phyloP scores from a whole-genome alignment of 371 early-diverging fungal species.

The Circinella minor region DNA sequence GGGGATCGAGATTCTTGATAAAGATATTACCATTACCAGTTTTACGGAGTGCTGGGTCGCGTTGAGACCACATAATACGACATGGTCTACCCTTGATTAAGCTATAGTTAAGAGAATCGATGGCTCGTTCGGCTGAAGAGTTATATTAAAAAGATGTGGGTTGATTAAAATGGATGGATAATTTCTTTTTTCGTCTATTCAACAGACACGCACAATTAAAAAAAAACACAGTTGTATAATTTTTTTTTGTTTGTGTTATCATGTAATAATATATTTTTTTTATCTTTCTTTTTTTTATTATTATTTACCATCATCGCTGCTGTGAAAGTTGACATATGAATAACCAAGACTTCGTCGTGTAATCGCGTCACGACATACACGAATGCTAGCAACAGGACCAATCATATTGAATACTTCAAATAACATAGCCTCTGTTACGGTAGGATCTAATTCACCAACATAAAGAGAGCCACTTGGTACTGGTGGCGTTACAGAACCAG shows the following conservation, averaged over 20 bases:
- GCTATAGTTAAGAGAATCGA: constrained; percentile 94
- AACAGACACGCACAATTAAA: neutral
- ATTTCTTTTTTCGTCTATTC: neutral
- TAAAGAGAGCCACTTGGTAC: constrained; percentile 66
- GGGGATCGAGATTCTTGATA: constrained; percentile 98
- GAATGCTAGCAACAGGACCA: constrained; percentile 95
- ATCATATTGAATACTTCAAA: constrained; percentile 95
- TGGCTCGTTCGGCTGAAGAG: constrained; percentile 80
- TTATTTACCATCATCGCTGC: constrained; percentile 65
- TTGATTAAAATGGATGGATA: neutral
- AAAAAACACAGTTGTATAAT: constrained; percentile 16
- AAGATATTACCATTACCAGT: constrained; percentile 97
- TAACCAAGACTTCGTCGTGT: constrained; percentile 96
- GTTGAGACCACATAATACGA: constrained; percentile 99
- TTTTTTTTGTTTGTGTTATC: no score
- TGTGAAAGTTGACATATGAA: constrained; percentile 96
- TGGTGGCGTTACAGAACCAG: constrained; percentile 1
- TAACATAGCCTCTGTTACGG: constrained; percentile 95
- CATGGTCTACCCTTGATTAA: constrained; percentile 91
- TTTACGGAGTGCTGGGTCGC: constrained; percentile 94
- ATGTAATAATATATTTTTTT: no score
- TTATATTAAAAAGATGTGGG: neutral
- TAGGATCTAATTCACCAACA: constrained; percentile 90
- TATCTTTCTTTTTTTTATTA: constrained; percentile 1
- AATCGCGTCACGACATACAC: constrained; percentile 97